These are phyloP conservation scores for Trifolium pratense DNA, from an alignment of 306 rosid genomes.

Conservation along the genomic window DNA sequence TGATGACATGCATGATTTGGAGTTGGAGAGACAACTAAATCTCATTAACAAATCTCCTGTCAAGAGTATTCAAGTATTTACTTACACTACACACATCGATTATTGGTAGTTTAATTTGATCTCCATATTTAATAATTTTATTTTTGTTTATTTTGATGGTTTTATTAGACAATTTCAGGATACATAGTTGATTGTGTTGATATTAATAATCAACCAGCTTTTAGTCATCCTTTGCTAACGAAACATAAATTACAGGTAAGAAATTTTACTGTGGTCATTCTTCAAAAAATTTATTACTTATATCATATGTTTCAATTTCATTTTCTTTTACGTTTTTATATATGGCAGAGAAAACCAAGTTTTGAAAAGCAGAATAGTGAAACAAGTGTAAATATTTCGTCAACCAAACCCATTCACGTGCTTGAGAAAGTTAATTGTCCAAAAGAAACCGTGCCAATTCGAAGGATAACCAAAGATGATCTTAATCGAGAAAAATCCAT, in stretches of 20 bases:
- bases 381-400: neutral
- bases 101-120: neutral
- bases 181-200: neutral
- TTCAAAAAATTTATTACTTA: neutral
- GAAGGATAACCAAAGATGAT: conserved; percentile 4
- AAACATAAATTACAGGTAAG: conserved; percentile 24
- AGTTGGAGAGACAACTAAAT: conserved; percentile 27
- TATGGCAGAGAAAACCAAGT: neutral
- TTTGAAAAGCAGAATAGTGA: neutral
- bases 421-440: neutral
- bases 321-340: too few relatives aligned
- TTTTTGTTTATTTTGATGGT: neutral
- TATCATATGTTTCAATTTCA: too few relatives aligned
- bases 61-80: conserved; percentile 30
- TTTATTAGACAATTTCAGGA: neutral
- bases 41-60: conserved; percentile 29
- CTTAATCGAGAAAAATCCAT: neutral
- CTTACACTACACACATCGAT: neutral
- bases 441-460: conserved; percentile 2
- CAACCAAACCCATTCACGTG: neutral
- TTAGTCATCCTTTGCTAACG: conserved; percentile 14
- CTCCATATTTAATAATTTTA: neutral
- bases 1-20: neutral
- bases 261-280: neutral
- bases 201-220: conserved; percentile 5